These are phyloP conservation scores for Saitoella complicata DNA, from an alignment of 805 yeast species.

Conservation along the genomic window DNA sequence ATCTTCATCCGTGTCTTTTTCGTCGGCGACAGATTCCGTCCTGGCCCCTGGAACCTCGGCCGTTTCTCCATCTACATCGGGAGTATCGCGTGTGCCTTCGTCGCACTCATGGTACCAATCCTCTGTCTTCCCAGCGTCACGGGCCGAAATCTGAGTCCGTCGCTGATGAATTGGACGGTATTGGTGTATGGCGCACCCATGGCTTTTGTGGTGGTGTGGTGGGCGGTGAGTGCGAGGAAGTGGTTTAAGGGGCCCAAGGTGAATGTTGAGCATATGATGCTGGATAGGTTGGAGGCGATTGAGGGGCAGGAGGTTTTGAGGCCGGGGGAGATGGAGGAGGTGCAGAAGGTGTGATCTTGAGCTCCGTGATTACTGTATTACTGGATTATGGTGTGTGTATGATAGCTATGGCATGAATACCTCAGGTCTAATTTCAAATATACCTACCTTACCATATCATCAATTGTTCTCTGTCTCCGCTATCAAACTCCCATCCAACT, in stretches of 20 bases:
- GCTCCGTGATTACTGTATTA: too few species aligned
- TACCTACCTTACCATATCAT: too few species aligned
- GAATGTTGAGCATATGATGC: too few species aligned
- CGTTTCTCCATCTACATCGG: constrained; percentile 34
- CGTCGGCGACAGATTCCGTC: constrained; percentile 34
- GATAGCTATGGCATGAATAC: too few species aligned
- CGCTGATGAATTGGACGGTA: constrained; percentile 46
- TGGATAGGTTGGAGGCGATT: too few species aligned
- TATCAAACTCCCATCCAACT: too few species aligned
- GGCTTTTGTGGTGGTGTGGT: constrained; percentile 36
- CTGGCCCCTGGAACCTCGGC: constrained; percentile 58
- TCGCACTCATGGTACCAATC: constrained; percentile 40
- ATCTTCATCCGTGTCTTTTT: constrained; percentile 41
- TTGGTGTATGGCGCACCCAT: constrained; percentile 47
- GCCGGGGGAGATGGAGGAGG: too few species aligned
- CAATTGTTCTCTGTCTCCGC: too few species aligned
- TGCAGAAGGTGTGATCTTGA: too few species aligned
- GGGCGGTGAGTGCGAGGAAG: constrained; percentile 35
- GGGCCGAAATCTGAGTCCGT: constrained; percentile 24
- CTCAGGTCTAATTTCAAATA: too few species aligned
- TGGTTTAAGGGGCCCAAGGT: constrained; percentile 42
- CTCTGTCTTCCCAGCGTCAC: constrained; percentile 49
- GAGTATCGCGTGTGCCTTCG: constrained; percentile 29
- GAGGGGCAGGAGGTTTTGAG: too few species aligned
- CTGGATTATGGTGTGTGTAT: too few species aligned